Percentiles rank a stretch among this genome's conserved stretches.
These are phyloP conservation scores for Hyphopichia wangnamkhiaoensis DNA, from an alignment of 1,139 yeast species.

Conservation along the genomic window DNA sequence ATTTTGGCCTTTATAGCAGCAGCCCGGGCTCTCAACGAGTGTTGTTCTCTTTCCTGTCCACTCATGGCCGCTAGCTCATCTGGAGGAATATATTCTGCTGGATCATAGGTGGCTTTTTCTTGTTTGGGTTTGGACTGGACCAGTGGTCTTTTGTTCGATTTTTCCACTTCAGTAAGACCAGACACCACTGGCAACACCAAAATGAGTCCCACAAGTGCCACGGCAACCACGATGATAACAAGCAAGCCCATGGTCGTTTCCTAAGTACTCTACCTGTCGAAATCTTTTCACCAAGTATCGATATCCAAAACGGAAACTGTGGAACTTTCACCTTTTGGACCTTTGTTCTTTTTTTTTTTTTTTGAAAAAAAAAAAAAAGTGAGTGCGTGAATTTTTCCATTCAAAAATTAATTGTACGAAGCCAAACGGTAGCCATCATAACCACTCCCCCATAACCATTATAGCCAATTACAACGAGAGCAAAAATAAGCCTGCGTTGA, in stretches of 20 bases:
- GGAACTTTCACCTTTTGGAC: too few relatives aligned
- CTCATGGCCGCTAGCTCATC: constrained; percentile 27
- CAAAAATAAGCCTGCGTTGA: neutral
- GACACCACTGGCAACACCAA: constrained; percentile 3
- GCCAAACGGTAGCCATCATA: neutral
- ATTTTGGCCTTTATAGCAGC: constrained; percentile 33
- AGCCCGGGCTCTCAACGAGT: constrained; percentile 21
- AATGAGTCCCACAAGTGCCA: constrained; percentile 1
- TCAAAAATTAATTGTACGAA: neutral
- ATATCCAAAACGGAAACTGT: neutral
- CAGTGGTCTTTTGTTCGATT: constrained; percentile 8
- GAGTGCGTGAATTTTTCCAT: neutral
- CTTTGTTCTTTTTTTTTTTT: neutral
- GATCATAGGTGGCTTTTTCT: constrained; percentile 4
- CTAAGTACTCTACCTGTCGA: too few relatives aligned
- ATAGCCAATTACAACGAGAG: neutral
- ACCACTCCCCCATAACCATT: neutral
- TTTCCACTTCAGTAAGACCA: constrained; percentile 6
- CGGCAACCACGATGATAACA: constrained; percentile 1
- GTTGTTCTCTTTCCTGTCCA: constrained; percentile 12
- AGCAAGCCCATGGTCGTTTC: constrained; percentile 1
- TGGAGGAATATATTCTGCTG: constrained; percentile 42
- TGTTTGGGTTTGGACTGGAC: constrained; percentile 2
- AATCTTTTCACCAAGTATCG: neutral
- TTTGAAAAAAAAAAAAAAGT: neutral